Conservation (phyloP, 331 rosid species). For the Erythrophleum ivorense region DNA sequence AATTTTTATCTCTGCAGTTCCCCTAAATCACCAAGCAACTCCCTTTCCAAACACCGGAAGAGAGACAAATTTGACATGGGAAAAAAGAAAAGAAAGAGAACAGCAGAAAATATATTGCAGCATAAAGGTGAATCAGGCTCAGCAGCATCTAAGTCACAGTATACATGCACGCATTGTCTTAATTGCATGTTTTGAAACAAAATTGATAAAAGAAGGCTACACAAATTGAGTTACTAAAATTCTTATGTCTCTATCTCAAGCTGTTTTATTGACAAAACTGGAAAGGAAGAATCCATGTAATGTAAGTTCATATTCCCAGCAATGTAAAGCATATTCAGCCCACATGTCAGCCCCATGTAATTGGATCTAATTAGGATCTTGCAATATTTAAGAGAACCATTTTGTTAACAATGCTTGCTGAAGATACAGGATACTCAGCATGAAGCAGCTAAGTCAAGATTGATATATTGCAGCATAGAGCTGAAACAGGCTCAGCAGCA, state of each 20-base stretch:
- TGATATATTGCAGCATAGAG: neutral
- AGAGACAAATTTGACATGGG: neutral
- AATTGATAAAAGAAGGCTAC: neutral
- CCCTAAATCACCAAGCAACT: constrained; percentile 18
- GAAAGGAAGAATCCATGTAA: constrained; percentile 1
- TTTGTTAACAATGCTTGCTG: constrained; percentile 1
- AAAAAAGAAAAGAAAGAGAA: constrained; percentile 23
- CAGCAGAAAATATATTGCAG: neutral
- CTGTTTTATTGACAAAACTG: constrained; percentile 15
- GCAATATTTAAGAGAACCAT: constrained; percentile 20
- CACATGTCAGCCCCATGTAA: neutral
- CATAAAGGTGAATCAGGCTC: neutral
- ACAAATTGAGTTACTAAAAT: constrained; percentile 10
- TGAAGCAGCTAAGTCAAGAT: neutral
- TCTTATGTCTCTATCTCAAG: constrained; percentile 16
- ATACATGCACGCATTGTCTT: constrained; percentile 13
- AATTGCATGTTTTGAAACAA: constrained; percentile 12
- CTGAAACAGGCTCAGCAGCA: neutral
- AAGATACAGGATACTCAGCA: neutral
- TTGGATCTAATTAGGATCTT: neutral
- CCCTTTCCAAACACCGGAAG: neutral
- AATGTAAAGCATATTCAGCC: constrained; percentile 9
- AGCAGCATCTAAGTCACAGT: neutral
- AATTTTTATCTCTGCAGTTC: constrained; percentile 2
- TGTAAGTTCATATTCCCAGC: constrained; percentile 15